Base-by-base conservation (phyloP, 305 asterid genomes). In the Solanum hybrid region DNA sequence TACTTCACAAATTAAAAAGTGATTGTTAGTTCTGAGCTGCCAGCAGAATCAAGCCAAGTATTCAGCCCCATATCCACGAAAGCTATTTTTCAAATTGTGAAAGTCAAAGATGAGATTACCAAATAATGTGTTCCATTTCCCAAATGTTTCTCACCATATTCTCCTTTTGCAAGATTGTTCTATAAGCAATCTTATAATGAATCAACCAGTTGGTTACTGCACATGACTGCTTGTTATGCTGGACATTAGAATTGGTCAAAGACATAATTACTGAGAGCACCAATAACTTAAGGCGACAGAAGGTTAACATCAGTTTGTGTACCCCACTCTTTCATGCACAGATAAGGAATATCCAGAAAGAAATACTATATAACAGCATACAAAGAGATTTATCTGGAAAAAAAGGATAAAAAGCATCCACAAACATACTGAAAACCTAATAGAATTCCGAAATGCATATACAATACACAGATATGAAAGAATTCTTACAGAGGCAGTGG, bases 401-500 rank as follows among this genome's bases (percentile, higher is more conserved):
- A 57, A 85, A 85, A 31, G 77, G 76, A 32, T 61, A 57, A 11
- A 85, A 31, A 57, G 39, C 32, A 4, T 31, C 31, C 45, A 85
- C 32, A 57, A 29, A 85, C 77, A 85, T 85, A 11, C 45, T 22
- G 88, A 11, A 85, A 57, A 57, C 32, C 75, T 57, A 31, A 32
- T 57, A 11, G n/a, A 32, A 32, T 85, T 83, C 3, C 20, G 34
- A 85, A 57, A 57, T 85, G 3, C 7, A 13, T 5, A 57, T 22
- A 57, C 6, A 57, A 32, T 85, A 32, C 77, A 85, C 73, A 83
- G 72, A 83, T 27, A 39, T 83, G 65, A 33, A 89, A 87, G 91
- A 39, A 70, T 75, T 80, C 98, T 90, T 92, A 97, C 99, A 90
- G 92, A 68, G 83, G 94, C 83, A 24, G 91, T 79, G 83, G 99